phyloP scores from a whole-genome alignment of 1,284 basidiomycete species.

The Malassezia nana region DNA sequence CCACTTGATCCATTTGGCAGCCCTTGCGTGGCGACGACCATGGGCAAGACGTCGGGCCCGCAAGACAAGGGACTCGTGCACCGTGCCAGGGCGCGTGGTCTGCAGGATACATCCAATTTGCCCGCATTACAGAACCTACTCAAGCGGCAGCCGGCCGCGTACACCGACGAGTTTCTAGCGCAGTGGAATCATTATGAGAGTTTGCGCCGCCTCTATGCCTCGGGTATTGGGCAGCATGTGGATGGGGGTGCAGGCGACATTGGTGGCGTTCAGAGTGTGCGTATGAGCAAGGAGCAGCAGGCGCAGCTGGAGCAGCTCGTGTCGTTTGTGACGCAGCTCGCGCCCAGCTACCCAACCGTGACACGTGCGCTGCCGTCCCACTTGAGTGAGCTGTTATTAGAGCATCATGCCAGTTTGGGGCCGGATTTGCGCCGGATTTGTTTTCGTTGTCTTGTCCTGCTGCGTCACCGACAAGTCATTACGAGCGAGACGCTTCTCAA shows the following conservation, averaged over 20 bases:
- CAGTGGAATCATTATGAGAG: slow-evolving; percentile 96
- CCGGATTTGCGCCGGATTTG: slow-evolving; percentile 36
- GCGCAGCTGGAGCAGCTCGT: slow-evolving; percentile 35
- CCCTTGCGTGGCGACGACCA: background rate
- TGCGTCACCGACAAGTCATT: slow-evolving; percentile 85
- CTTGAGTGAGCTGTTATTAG: slow-evolving; percentile 35
- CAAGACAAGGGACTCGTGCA: slow-evolving; percentile 37
- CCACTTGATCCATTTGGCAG: background rate
- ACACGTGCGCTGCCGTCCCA: slow-evolving; percentile 30
- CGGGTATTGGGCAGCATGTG: slow-evolving; percentile 24
- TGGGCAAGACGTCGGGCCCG: background rate
- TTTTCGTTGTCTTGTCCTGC: slow-evolving; percentile 55
- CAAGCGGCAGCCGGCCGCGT: slow-evolving; percentile 75
- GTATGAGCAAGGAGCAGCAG: slow-evolving; percentile 31
- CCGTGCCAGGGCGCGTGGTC: slow-evolving; percentile 39
- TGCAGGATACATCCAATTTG: slow-evolving; percentile 51
- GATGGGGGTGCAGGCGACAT: slow-evolving; percentile 4
- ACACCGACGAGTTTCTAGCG: slow-evolving; percentile 93
- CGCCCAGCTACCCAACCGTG: slow-evolving; percentile 37
- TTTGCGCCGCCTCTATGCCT: slow-evolving; percentile 67
- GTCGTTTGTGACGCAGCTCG: slow-evolving; percentile 57
- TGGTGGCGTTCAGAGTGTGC: background rate
- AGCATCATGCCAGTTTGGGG: slow-evolving; percentile 38
- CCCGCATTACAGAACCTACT: slow-evolving; percentile 83
- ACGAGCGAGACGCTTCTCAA: slow-evolving; percentile 87